phyloP scores from a whole-genome alignment of 345 rosid genomes.

The Populus alba region DNA sequence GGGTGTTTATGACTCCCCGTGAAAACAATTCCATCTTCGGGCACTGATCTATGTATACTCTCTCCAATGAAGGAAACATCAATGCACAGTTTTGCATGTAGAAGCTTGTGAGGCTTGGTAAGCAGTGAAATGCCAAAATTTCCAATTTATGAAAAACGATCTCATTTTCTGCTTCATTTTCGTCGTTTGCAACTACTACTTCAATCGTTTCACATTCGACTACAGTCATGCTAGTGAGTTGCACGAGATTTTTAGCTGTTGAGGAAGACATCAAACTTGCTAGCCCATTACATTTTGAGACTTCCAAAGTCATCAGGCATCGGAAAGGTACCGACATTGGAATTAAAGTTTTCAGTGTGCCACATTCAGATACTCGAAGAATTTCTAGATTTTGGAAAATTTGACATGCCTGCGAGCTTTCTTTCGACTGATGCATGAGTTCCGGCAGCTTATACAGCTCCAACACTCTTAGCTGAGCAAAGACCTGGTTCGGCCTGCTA shows the following conservation, averaged over 20 bases:
- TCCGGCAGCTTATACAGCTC: neutral
- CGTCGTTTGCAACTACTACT: neutral
- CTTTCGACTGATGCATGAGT: neutral
- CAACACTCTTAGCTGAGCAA: neutral
- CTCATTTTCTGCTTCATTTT: neutral
- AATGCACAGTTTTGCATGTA: neutral
- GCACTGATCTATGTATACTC: neutral
- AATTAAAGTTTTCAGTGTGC: constrained; percentile 1
- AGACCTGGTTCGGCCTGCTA: neutral
- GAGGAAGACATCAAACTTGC: neutral
- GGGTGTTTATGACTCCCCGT: neutral
- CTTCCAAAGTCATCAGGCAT: neutral
- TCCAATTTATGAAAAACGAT: neutral
- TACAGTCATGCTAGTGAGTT: neutral
- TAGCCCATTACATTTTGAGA: neutral
- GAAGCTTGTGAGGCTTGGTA: constrained; percentile 10
- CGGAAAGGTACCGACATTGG: neutral
- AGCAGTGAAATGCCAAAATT: neutral
- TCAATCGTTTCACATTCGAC: neutral
- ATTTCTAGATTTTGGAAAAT: neutral
- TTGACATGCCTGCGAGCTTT: neutral
- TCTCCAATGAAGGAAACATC: constrained; percentile 2
- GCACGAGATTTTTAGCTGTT: constrained; percentile 2
- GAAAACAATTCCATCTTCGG: constrained; percentile 10
- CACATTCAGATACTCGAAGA: neutral